A percentile compares a stretch with the other conserved stretches of the same genome.
Conservation (phyloP, 805 yeast species). For the Yarrowia bubula region DNA sequence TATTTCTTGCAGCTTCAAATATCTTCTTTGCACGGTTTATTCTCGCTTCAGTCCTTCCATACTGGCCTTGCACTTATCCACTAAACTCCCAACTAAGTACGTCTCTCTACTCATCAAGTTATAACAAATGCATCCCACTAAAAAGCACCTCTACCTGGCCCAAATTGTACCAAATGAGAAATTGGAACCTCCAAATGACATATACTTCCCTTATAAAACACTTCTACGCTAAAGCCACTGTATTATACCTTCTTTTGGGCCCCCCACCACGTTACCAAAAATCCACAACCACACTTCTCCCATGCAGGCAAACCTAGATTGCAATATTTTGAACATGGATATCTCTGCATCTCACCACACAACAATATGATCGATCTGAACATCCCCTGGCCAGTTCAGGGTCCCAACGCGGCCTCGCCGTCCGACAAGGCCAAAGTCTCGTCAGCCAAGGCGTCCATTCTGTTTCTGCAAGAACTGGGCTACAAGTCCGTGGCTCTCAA, state of each 20-base stretch:
- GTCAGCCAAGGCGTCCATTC: constrained; percentile 7
- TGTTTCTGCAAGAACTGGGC: constrained; percentile 42
- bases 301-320: constrained; percentile 2
- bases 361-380: constrained; percentile 19
- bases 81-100: background rate
- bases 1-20: no score
- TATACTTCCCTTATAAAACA: no score
- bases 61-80: background rate
- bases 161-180: no score
- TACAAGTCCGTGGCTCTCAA: constrained; percentile 78
- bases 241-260: no score
- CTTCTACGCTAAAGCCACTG: no score
- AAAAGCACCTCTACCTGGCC: no score
- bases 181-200: background rate
- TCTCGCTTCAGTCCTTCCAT: no score
- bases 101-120: background rate
- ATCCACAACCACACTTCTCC: background rate
- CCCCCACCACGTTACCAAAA: no score
- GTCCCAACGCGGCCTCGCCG: constrained; percentile 10
- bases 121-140: background rate
- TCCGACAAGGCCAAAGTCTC: background rate
- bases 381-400: constrained; percentile 23
- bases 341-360: background rate
- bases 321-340: constrained; percentile 3
- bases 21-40: no score